Conservation (phyloP, 108 stramenopile genomes). For the Fragilariopsis cylindrus region DNA sequence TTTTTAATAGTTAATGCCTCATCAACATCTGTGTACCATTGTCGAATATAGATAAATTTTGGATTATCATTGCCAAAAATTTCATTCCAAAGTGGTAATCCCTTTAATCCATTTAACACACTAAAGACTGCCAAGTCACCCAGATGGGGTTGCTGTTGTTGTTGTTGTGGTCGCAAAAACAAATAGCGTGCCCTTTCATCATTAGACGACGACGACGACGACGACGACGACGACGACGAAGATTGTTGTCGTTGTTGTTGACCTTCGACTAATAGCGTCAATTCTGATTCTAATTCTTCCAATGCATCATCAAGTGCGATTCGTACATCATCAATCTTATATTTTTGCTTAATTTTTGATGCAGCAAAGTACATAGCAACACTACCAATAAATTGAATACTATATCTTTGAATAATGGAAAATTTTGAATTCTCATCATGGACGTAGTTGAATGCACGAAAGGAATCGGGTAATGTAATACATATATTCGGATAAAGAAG, state of each 20-base stretch:
- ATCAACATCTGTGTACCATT: constrained; percentile 8
- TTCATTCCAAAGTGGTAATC: constrained; percentile 40
- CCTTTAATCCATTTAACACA: constrained; percentile 70
- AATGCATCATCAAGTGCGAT: constrained; percentile 68
- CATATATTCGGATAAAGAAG: constrained; percentile 92
- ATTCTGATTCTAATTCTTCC: constrained; percentile 47
- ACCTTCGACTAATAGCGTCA: constrained; percentile 26
- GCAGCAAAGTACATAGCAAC: constrained; percentile 90
- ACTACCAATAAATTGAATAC: constrained; percentile 71
- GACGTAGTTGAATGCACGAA: constrained; percentile 85
- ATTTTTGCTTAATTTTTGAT: constrained; percentile 82
- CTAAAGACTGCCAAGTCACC: constrained; percentile 91
- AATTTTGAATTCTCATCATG: constrained; percentile 49
- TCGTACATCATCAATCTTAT: constrained; percentile 72
- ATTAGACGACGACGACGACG: neutral
- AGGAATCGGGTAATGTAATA: constrained; percentile 68
- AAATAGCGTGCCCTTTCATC: neutral
- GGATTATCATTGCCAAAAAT: neutral
- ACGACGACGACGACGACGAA: neutral
- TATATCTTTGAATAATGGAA: constrained; percentile 52
- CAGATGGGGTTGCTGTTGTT: constrained; percentile 29
- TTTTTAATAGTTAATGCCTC: neutral
- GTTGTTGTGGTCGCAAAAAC: constrained; percentile 26
- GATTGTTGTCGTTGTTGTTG: neutral
- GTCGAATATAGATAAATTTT: neutral